Percentiles rank a stretch among this genome's conserved stretches.
Evolutionary conservation across 2,329 filamentous ascomycete species (phyloP).

Genomic region (Neospermospora avenae): DNA sequence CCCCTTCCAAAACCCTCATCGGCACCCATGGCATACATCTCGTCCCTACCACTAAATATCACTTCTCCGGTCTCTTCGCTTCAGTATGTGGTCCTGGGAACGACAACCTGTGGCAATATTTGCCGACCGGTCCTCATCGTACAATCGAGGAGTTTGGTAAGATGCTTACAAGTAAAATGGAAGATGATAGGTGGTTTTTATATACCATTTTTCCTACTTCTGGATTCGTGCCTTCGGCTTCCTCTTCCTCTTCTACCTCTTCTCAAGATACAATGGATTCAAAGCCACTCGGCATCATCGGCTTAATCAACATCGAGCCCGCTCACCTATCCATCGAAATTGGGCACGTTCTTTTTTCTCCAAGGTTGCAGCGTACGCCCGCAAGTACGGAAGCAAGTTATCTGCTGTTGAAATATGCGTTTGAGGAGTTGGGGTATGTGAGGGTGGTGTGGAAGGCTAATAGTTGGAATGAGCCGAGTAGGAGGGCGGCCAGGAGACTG

Average conservation of each 20-base stretch:
- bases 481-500: constrained; percentile 51
- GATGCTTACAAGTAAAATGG: no score
- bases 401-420: constrained; percentile 50
- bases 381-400: constrained; percentile 57
- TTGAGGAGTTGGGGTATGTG: constrained; percentile 52
- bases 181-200: no score
- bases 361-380: constrained; percentile 49
- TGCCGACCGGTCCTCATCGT: constrained; percentile 38
- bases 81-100: constrained; percentile 22
- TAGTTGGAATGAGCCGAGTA: constrained; percentile 50
- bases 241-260: constrained; percentile 43
- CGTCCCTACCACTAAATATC: constrained; percentile 16
- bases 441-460: constrained; percentile 66
- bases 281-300: constrained; percentile 40
- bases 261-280: constrained; percentile 25
- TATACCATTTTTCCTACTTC: constrained; percentile 26
- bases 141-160: constrained; percentile 2
- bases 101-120: constrained; percentile 41
- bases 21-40: constrained; percentile 22
- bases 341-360: constrained; percentile 52
- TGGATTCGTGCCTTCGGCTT: constrained; percentile 36
- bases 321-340: constrained; percentile 53
- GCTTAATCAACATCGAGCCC: constrained; percentile 45
- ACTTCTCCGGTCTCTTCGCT: constrained; percentile 24
- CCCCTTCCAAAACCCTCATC: constrained; percentile 7